Conservation (phyloP, 169 alveolate species). For the Eimeria acervulina region DNA sequence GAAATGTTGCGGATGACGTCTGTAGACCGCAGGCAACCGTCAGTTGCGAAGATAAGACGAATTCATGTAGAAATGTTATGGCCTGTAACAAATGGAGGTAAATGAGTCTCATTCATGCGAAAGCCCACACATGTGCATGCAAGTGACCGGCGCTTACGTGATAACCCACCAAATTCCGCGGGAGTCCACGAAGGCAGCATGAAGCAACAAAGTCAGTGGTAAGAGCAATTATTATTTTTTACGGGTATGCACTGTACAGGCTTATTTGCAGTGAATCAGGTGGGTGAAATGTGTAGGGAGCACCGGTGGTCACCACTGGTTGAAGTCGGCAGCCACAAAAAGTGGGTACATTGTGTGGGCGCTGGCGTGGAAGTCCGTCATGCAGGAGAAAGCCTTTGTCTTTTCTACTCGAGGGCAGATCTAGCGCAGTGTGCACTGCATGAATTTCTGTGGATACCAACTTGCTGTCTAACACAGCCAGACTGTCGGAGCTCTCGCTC, state of each 20-base stretch:
- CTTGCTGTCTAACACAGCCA: not conserved
- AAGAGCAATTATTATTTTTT: too few relatives aligned
- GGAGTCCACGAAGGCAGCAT: too few relatives aligned
- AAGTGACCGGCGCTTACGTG: not conserved
- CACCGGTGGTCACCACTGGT: slow-evolving; percentile 54
- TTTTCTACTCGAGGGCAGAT: not conserved
- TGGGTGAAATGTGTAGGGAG: not conserved
- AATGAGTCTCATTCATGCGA: not conserved
- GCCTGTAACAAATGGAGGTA: not conserved
- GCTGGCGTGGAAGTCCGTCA: not conserved
- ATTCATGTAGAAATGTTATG: not conserved
- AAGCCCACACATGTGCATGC: not conserved
- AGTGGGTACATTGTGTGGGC: not conserved
- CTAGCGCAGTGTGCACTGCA: not conserved
- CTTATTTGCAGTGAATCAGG: not conserved
- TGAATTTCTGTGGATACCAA: not conserved
- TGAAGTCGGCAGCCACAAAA: slow-evolving; percentile 1
- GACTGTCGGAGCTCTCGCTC: not conserved
- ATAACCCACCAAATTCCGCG: not conserved
- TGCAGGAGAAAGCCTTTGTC: not conserved
- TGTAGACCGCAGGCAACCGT: not conserved
- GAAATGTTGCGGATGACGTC: not conserved
- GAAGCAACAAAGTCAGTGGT: too few relatives aligned
- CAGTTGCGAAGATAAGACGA: not conserved
- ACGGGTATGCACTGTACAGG: too few relatives aligned